Evolutionary conservation across 495 filamentous ascomycete genomes (phyloP).

Genomic region (Darksidea phi): DNA sequence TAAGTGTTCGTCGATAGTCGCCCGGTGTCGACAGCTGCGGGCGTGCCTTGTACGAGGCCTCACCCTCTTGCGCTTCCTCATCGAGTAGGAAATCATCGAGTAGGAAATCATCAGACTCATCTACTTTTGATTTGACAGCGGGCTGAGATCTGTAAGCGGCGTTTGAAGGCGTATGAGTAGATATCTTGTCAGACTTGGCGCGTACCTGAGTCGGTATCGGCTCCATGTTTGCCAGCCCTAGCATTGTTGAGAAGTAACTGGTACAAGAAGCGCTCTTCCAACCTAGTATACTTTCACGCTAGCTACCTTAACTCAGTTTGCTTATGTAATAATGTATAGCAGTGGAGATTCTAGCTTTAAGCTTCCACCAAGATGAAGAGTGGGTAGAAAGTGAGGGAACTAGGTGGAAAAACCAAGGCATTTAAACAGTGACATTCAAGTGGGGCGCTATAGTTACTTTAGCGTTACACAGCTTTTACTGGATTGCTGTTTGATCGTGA

Average conservation of each 20-base stretch:
- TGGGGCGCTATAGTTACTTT: no score
- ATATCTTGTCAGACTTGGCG: background rate
- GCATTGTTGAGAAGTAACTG: constrained; percentile 1
- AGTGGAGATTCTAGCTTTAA: no score
- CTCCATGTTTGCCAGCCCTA: constrained; percentile 1
- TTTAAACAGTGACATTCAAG: no score
- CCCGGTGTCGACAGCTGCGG: constrained; percentile 1
- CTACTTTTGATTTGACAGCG: constrained; percentile 9
- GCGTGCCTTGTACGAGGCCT: constrained; percentile 13
- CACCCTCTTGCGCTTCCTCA: constrained; percentile 14
- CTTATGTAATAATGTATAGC: no score
- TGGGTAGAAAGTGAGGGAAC: no score
- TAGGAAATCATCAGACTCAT: constrained; percentile 15
- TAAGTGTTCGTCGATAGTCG: constrained; percentile 3
- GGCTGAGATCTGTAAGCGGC: background rate
- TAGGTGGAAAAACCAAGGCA: no score
- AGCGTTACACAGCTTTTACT: no score
- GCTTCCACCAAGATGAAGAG: no score
- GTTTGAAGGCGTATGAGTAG: background rate
- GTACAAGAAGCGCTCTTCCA: no score
- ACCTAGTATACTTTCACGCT: no score
- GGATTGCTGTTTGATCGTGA: no score
- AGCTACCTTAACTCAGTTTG: no score
- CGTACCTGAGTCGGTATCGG: background rate
- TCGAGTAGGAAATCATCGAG: constrained; percentile 12